Evolutionary conservation across 106 monocot genomes (phyloP), one percentile per base, ranked within the genome.

Genomic region (Chionographis japonica): DNA sequence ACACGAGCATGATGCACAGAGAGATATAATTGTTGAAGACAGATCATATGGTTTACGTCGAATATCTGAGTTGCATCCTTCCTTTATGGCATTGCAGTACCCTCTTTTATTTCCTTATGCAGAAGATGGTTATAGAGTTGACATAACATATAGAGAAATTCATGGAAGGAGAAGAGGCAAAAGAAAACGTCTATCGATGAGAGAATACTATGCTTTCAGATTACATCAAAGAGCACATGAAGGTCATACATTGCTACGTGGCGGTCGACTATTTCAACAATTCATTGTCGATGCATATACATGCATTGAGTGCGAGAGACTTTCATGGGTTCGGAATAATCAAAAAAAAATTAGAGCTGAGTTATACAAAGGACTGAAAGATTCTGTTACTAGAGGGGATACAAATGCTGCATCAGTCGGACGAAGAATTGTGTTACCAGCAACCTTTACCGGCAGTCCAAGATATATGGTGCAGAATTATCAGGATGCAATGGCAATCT

Each of bases 201-300:
- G 7, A 12, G 67, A 79, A 14, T 79, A 16, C 15, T 62, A 61
- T 60, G 49, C 51, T 11, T 79, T 16, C 67, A 12, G 60, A 15
- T 6, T 79, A 1, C 66, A 79, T 54, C 37, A 79, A 12, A 19
- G 61, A 12, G 6, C 10, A 9, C 8, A 40, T 16, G 66, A 79
- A 38, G 60, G 56, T 1, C 8, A 13, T 4, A 40, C 60, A 3
- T 13, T 67, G 37, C 9, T 68, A 3, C 11, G 39, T 53, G 39
- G 39, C 3, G 61, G 73, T 37, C 56, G 67, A 39, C 19, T 78
- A 18, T 65, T 72, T 40, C 63, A 65, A 39, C 57, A 72, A 50
- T 78, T 37, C 40, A 52, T 79, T 6, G 79, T 79, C 15, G 79
- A 79, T 67, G 72, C 54, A 5, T 73, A 68, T 68, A 17, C 66